These are phyloP conservation scores for Eucalyptus regnans DNA, from an alignment of 345 rosid species.

Conservation along the genomic window DNA sequence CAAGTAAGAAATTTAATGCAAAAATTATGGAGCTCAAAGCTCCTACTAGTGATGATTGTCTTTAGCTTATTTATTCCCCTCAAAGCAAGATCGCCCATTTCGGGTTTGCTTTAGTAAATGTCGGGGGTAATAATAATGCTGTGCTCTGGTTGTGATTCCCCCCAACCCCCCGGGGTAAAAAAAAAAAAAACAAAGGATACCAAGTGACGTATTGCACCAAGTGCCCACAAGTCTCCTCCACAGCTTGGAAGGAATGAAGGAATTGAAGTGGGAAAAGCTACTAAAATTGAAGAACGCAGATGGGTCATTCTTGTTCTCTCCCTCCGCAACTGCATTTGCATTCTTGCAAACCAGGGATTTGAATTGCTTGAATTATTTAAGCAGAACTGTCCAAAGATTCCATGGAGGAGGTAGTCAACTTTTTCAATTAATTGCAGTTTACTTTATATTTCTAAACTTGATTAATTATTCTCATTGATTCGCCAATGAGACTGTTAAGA, in stretches of 20 bases:
- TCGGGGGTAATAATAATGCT: neutral
- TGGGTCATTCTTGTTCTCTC: constrained; percentile 92
- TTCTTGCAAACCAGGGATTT: constrained; percentile 64
- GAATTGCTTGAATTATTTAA: constrained; percentile 47
- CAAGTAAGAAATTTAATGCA: constrained; percentile 23
- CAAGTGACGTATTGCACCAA: constrained; percentile 64
- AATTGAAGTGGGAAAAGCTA: constrained; percentile 73
- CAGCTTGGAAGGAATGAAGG: constrained; percentile 89
- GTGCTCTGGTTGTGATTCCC: constrained; percentile 15
- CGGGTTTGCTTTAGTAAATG: neutral
- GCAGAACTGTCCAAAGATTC: constrained; percentile 48
- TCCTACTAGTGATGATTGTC: neutral
- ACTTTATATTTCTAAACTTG: neutral
- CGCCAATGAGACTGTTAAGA: neutral
- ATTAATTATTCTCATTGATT: neutral
- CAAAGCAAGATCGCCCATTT: neutral
- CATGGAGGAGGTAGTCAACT: constrained; percentile 70
- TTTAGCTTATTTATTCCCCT: neutral
- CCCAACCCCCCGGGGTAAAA: fast-evolving
- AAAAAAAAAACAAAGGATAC: constrained; percentile 62
- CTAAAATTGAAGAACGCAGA: constrained; percentile 61
- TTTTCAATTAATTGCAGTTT: neutral
- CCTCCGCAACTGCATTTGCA: constrained; percentile 91
- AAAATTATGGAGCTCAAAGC: neutral
- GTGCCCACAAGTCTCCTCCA: constrained; percentile 86